Conservation (phyloP, 2,329 filamentous ascomycete genomes). For the Ilyonectria sp. region DNA sequence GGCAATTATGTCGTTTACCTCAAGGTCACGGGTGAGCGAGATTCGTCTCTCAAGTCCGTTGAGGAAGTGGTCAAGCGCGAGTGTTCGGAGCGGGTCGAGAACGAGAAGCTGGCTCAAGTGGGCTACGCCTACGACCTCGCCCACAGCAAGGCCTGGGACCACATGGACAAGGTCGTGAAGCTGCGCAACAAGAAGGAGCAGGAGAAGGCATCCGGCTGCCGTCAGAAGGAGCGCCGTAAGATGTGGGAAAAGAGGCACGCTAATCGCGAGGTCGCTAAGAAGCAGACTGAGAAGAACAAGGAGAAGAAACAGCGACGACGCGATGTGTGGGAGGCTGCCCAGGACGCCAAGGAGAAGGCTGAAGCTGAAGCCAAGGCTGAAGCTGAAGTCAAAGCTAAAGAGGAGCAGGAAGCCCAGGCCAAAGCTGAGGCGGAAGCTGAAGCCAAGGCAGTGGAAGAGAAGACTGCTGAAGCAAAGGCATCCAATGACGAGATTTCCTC, state of each 20-base stretch:
- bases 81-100: constrained; percentile 62
- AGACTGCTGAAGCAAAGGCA: constrained; percentile 22
- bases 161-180: constrained; percentile 65
- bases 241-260: constrained; percentile 66
- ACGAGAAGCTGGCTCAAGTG: constrained; percentile 72
- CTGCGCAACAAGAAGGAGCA: constrained; percentile 65
- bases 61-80: constrained; percentile 71
- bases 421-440: constrained; percentile 9
- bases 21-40: constrained; percentile 66
- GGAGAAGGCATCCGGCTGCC: constrained; percentile 64
- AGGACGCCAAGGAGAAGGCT: constrained; percentile 49
- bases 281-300: constrained; percentile 57
- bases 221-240: constrained; percentile 61
- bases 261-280: constrained; percentile 58
- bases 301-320: constrained; percentile 54
- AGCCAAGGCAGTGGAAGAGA: constrained; percentile 29
- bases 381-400: neutral
- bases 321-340: constrained; percentile 46
- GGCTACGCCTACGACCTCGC: constrained; percentile 73
- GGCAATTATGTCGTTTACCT: constrained; percentile 72
- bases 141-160: constrained; percentile 69
- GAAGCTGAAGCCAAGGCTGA: constrained; percentile 35
- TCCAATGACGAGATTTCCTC: constrained; percentile 40
- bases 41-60: constrained; percentile 60
- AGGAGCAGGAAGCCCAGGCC: constrained; percentile 32